Base-by-base conservation (phyloP, 305 asterid species). In the Ajuga reptans region DNA sequence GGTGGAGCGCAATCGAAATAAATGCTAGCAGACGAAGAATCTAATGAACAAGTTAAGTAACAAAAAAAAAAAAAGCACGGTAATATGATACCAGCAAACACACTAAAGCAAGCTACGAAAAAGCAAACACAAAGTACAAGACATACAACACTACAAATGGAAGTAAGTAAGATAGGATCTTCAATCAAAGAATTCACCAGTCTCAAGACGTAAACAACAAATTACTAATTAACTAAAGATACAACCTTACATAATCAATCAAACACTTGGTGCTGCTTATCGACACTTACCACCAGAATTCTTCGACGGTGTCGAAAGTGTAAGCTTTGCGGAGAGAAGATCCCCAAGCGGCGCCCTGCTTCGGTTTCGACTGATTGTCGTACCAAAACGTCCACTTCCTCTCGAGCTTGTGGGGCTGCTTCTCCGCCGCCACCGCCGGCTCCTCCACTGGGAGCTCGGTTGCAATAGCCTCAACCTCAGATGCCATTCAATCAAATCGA, bases 381-480 rank as follows among this genome's bases (percentile, higher is more conserved):
- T 72, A 86, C 98, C 98, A 92, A 77, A 92, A 88, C 7, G 97
- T 74, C 97, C 98, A 92, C 71, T 75, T 78, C 71, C 91, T 83
- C 81, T 88, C 91, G 74, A 92, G 85, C 73, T 72, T 82, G 76
- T 89, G 92, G 41, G 84, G 75, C 80, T 80, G 83, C 66, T 81
- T 85, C 66, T 72, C 81, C 70, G 54, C 81, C 67, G 76, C 36
- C 36, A 3, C 76, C 31, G 69, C 75, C 69, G 71, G 54, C 24
- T 69, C 69, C 61, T 69, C 85, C 50, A 53, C 69, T 39, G 68
- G 68, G 12, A 76, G 15, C 43, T 80, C 80, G 14, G 77, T 46
- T 31, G 42, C 5, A 58, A 71, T 77, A 59, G 76, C 81, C 65
- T 84, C 81, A 52, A 70, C 71, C 58, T 85, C 95, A 66, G 77